Percentiles rank a stretch among this genome's conserved stretches.
These are phyloP conservation scores for Vinca minor DNA, from an alignment of 257 asterid species.

Conservation along the genomic window DNA sequence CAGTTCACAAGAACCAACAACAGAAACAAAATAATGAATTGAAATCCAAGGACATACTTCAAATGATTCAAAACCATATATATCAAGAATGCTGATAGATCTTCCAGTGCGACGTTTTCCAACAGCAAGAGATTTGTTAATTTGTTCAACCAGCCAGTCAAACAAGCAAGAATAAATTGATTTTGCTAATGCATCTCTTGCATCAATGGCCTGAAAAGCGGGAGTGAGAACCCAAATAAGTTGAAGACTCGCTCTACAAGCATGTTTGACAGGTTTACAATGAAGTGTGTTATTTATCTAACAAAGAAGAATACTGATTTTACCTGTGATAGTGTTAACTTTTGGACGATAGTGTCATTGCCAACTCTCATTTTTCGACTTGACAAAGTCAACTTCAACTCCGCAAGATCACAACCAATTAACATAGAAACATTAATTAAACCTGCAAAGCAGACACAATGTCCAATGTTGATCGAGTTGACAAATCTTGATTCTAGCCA, in stretches of 20 bases:
- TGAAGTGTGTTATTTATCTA: not conserved
- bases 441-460: conserved; percentile 41
- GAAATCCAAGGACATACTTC: conserved; percentile 42
- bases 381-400: conserved; percentile 73
- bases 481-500: conserved; percentile 1
- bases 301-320: conserved; percentile 7
- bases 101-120: conserved; percentile 97
- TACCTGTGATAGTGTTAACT: conserved; percentile 81
- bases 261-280: not conserved
- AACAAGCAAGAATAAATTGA: conserved; percentile 89
- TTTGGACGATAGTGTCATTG: conserved; percentile 68
- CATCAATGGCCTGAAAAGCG: conserved; percentile 72
- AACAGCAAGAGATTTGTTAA: conserved; percentile 81
- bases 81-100: conserved; percentile 95
- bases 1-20: not conserved
- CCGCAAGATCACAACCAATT: conserved; percentile 66
- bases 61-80: conserved; percentile 96
- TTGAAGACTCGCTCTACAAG: not conserved
- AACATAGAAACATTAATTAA: conserved; percentile 60
- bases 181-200: conserved; percentile 94
- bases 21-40: conserved; percentile 9
- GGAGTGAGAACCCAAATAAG: conserved; percentile 13
- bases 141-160: conserved; percentile 96
- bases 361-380: conserved; percentile 90
- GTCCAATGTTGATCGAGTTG: not conserved